phyloP scores from a whole-genome alignment of 306 rosid genomes.

The Trifolium repens region DNA sequence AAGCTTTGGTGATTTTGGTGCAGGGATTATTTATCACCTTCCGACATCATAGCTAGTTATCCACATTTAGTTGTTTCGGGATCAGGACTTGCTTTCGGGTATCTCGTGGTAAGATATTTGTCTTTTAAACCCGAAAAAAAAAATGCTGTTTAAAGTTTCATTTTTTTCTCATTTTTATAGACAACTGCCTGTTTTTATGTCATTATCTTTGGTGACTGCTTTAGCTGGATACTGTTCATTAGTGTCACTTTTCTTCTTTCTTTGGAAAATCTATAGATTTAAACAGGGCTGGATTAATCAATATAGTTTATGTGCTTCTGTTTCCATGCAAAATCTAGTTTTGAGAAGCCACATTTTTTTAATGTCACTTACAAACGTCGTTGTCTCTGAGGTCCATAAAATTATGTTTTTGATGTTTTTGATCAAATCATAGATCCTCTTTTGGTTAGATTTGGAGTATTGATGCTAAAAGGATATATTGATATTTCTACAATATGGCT shows the following conservation, averaged over 20 bases:
- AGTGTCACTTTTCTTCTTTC: constrained; percentile 8
- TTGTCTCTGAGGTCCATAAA: constrained; percentile 8
- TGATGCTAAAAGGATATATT: constrained; percentile 12
- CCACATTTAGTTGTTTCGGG: constrained; percentile 85
- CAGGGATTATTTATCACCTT: constrained; percentile 93
- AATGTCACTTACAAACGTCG: not conserved
- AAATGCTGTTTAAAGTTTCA: constrained; percentile 7
- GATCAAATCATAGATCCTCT: constrained; percentile 5
- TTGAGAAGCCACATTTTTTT: constrained; percentile 27
- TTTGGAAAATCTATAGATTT: constrained; percentile 21
- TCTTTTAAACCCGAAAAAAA: constrained; percentile 27
- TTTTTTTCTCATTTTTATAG: constrained; percentile 7
- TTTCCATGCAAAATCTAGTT: constrained; percentile 6
- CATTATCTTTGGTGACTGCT: constrained; percentile 25
- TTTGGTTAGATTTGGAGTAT: constrained; percentile 1
- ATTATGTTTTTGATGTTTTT: not conserved
- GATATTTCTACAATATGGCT: not conserved
- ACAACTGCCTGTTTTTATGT: constrained; percentile 2
- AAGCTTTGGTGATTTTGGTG: constrained; percentile 33
- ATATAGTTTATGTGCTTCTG: constrained; percentile 19
- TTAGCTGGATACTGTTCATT: not conserved
- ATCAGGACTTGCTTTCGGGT: constrained; percentile 90
- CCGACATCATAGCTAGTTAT: constrained; percentile 67
- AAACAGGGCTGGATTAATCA: not conserved
- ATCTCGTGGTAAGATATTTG: constrained; percentile 70